A percentile compares a stretch with the other conserved stretches of the same genome.
Evolutionary conservation across 2,329 filamentous ascomycete species (phyloP).

Genomic region (Ceratocystis eucalypticola): DNA sequence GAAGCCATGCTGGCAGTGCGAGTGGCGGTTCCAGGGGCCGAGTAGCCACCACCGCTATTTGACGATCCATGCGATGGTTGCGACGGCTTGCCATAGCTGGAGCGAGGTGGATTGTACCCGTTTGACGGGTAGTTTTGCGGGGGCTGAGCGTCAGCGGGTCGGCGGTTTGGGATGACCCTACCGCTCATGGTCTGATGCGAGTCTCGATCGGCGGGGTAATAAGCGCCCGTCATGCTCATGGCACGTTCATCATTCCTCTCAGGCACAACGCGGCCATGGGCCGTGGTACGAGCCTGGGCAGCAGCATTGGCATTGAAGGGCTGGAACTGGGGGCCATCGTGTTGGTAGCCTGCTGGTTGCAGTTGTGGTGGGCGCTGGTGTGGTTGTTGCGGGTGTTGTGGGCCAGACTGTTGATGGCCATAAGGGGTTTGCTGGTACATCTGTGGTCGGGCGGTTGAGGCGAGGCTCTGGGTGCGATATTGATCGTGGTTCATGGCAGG

Average conservation of each 20-base stretch:
- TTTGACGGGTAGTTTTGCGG: slow-evolving; percentile 13
- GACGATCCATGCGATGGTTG: slow-evolving; percentile 23
- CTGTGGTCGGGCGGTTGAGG: slow-evolving; percentile 57
- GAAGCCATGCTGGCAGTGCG: slow-evolving; percentile 50
- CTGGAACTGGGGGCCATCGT: slow-evolving; percentile 14
- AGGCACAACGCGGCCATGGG: slow-evolving; percentile 80
- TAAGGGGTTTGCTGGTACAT: slow-evolving; percentile 53
- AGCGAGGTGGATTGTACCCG: slow-evolving; percentile 20
- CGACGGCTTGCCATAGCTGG: slow-evolving; percentile 27
- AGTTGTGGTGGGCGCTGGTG: slow-evolving; percentile 44
- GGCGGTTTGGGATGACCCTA: slow-evolving; percentile 67
- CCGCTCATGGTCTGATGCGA: slow-evolving; percentile 89
- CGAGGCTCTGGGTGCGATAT: slow-evolving; percentile 88
- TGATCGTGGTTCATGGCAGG: slow-evolving; percentile 72
- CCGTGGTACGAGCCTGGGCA: slow-evolving; percentile 59
- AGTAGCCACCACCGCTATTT: slow-evolving; percentile 28
- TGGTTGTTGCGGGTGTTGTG: not conserved
- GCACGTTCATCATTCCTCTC: slow-evolving; percentile 84
- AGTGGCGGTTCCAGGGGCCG: slow-evolving; percentile 40
- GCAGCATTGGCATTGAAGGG: slow-evolving; percentile 16
- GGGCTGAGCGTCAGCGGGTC: slow-evolving; percentile 30
- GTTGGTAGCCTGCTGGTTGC: slow-evolving; percentile 1
- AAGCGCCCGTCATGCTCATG: slow-evolving; percentile 83
- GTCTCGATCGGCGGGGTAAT: slow-evolving; percentile 56
- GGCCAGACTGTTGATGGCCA: slow-evolving; percentile 47